Conservation (phyloP, 1,284 basidiomycete species). For the Spongiforma sp. region DNA sequence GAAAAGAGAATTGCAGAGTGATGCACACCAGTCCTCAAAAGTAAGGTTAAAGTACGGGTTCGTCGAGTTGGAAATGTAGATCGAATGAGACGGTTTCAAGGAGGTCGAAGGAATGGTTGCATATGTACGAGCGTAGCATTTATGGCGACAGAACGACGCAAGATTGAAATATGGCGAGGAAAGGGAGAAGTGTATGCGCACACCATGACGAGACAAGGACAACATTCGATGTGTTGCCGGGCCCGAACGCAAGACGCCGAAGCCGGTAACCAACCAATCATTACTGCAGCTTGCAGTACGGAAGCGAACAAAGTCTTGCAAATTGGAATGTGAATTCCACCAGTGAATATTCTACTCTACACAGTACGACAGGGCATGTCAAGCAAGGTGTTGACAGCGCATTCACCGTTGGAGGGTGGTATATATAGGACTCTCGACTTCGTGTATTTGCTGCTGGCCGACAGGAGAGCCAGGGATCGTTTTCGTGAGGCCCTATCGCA, state of each 20-base stretch:
- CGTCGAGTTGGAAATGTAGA: conserved; percentile 85
- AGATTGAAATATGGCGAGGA: not conserved
- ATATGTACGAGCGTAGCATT: conserved; percentile 15
- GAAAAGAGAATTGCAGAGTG: conserved; percentile 8
- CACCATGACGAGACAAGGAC: conserved; percentile 17
- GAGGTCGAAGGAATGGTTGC: conserved; percentile 22
- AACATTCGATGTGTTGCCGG: conserved; percentile 24
- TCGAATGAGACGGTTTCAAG: conserved; percentile 49
- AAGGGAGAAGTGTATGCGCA: not conserved
- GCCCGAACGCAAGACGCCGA: not conserved
- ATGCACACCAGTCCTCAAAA: conserved; percentile 87
- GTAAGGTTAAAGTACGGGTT: conserved; percentile 95
- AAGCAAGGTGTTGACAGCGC: not conserved
- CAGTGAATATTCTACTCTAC: conserved; percentile 28
- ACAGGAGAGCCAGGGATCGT: conserved; percentile 91
- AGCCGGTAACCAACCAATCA: not conserved
- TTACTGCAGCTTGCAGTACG: not conserved
- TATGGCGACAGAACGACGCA: not conserved
- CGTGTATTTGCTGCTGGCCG: conserved; percentile 89
- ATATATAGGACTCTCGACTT: conserved; percentile 86
- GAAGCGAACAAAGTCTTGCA: not conserved
- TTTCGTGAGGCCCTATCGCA: conserved; percentile 83
- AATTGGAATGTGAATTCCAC: not conserved
- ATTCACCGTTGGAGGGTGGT: conserved; percentile 75
- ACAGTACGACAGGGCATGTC: conserved; percentile 12